Evolutionary conservation across 768 basidiomycete genomes (phyloP).

Genomic region (Boletus tomentosulus): DNA sequence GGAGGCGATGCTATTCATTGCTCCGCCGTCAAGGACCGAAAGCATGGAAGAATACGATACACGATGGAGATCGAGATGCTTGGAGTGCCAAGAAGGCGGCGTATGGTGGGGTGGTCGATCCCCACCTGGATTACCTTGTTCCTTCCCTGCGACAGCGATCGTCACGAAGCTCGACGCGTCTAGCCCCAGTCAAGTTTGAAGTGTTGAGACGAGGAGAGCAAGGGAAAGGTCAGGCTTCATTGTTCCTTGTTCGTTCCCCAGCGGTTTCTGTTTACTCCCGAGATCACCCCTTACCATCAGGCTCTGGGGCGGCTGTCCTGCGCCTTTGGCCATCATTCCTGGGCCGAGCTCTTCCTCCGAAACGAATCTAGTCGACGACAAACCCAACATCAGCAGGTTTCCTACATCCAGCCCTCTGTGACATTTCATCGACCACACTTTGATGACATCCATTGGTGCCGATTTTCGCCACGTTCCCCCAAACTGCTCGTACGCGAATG

Average conservation of each 20-base stretch:
- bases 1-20: background rate
- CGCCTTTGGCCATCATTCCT: background rate
- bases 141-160: background rate
- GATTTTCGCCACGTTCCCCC: too few relatives aligned
- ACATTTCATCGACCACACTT: background rate
- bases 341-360: background rate
- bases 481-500: background rate
- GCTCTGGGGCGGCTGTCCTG: background rate
- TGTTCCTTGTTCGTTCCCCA: background rate
- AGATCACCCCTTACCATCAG: background rate
- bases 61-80: conserved; percentile 8
- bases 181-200: background rate
- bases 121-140: background rate
- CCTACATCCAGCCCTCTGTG: background rate
- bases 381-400: background rate
- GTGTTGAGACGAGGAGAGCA: background rate
- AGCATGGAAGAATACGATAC: background rate
- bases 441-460: background rate
- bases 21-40: conserved; percentile 3
- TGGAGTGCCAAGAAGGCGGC: conserved; percentile 3
- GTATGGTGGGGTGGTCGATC: background rate
- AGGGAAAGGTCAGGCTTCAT: background rate
- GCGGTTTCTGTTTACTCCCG: background rate
- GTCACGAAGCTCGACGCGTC: background rate
- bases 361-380: background rate